Evolutionary conservation across 176 grass and related monocot genomes (phyloP), one percentile per base, ranked within the genome.

Genomic region (Phyllostachys edulis): DNA sequence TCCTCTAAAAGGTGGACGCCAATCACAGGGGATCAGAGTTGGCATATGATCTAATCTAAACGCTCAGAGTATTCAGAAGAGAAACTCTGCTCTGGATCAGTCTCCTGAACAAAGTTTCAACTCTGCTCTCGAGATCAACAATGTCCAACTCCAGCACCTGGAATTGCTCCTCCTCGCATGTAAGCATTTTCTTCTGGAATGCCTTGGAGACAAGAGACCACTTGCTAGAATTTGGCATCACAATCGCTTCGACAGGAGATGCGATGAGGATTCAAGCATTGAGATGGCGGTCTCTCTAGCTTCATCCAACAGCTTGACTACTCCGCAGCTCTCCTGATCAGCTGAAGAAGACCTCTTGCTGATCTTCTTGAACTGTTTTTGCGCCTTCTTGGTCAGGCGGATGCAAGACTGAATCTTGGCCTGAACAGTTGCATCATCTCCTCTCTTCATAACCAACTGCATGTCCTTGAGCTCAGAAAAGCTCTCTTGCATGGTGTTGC

Each of bases 81-180:
- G 85, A 87, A 44, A 90, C 87, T 84, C 90, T 89, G 68, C 52
- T 84, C 71, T 92, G 83, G 84, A 92, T 89, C 46, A 87, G 38
- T 70, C 56, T 78, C 76, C 76, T 80, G 80, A 92, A 90, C 72
- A 87, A 54, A 86, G 15, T 81, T 37, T 84, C 77, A 5, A 93
- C 68, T 88, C 40, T 68, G 20, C 67, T 79, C 73, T 88, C 84
- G 36, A 90, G 85, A 64, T 77, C 73, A 70, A 57, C 37, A 47
- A 93, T 86, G 75, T 71, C 73, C 75, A 86, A 63, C 70, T 86
- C 86, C 0, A 88, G 44, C 73, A 38, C 52, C 34, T 89, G 80
- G 66, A 91, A 59, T 73, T 91, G 79, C 75, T 86, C 80, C 67
- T 79, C 83, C 8, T 66, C 9, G 16, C 80, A 87, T 49, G 61